Evolutionary conservation across 2,329 filamentous ascomycete genomes (phyloP).

Genomic region (Knufia petricola): DNA sequence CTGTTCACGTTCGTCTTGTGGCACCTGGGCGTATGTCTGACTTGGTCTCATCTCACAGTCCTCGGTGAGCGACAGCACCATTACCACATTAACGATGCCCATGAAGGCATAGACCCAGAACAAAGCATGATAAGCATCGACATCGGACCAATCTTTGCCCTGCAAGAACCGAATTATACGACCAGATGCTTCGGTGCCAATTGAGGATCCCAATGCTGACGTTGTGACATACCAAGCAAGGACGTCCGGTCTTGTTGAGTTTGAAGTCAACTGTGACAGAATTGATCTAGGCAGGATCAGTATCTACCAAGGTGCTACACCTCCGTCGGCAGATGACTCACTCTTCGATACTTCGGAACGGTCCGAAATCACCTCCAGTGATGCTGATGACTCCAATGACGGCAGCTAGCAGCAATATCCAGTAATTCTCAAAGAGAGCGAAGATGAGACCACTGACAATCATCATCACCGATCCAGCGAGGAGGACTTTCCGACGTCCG

Average conservation of each 20-base stretch:
- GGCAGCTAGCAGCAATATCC: constrained; percentile 48
- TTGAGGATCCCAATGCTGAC: constrained; percentile 46
- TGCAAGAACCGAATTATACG: constrained; percentile 42
- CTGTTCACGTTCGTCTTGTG: constrained; percentile 18
- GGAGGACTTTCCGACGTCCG: constrained; percentile 46
- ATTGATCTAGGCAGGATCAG: constrained; percentile 31
- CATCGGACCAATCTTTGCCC: constrained; percentile 38
- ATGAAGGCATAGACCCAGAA: constrained; percentile 51
- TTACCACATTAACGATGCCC: constrained; percentile 43
- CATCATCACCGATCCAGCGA: constrained; percentile 48
- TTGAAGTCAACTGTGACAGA: constrained; percentile 27
- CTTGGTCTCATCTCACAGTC: constrained; percentile 40
- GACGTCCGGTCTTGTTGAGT: constrained; percentile 20
- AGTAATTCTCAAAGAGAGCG: constrained; percentile 44
- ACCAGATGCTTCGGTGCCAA: constrained; percentile 46
- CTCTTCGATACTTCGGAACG: constrained; percentile 54
- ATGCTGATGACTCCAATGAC: constrained; percentile 52
- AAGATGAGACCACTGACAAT: constrained; percentile 47
- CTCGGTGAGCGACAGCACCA: constrained; percentile 40
- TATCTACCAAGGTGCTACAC: background rate
- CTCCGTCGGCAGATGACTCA: constrained; percentile 21
- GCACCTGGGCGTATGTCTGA: constrained; percentile 17
- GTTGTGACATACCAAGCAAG: constrained; percentile 37
- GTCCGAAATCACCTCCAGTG: constrained; percentile 56
- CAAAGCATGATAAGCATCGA: constrained; percentile 46